Conservation (phyloP, 164 flowering plant species). For the Stephania cephalantha region DNA sequence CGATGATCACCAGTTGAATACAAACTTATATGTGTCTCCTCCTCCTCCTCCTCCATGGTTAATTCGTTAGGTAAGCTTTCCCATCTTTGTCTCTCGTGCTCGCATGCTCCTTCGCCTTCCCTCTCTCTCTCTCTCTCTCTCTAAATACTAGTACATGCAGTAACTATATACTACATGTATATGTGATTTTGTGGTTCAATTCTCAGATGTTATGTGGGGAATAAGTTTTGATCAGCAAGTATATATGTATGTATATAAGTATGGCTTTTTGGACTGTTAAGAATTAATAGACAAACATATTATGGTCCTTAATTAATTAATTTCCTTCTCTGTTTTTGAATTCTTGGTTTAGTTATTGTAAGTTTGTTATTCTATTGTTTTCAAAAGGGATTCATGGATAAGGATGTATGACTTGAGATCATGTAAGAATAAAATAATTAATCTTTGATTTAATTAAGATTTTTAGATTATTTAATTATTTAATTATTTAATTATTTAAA, state of each 20-base stretch:
- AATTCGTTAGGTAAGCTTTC: conserved; percentile 1
- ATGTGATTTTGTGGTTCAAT: neutral
- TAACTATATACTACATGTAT: neutral
- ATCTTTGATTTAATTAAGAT: neutral
- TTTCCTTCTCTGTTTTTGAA: neutral
- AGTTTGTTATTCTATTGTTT: neutral
- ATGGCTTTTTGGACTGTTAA: neutral
- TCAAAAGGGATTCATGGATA: neutral
- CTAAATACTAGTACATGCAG: neutral
- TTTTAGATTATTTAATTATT: neutral
- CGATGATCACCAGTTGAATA: neutral
- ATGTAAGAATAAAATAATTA: too few species aligned
- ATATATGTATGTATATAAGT: too few species aligned
- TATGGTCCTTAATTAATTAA: neutral
- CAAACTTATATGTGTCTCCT: neutral
- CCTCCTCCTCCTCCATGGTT: neutral
- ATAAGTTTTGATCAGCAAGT: neutral
- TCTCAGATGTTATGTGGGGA: neutral
- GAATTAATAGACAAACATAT: neutral
- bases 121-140: neutral
- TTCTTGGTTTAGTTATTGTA: neutral
- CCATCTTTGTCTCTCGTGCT: conserved; percentile 1
- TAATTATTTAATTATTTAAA: neutral
- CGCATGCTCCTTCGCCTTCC: neutral
- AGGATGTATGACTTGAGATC: neutral